Conservation (phyloP, 208 protist species). For the Jaenimonas drosophilae region DNA sequence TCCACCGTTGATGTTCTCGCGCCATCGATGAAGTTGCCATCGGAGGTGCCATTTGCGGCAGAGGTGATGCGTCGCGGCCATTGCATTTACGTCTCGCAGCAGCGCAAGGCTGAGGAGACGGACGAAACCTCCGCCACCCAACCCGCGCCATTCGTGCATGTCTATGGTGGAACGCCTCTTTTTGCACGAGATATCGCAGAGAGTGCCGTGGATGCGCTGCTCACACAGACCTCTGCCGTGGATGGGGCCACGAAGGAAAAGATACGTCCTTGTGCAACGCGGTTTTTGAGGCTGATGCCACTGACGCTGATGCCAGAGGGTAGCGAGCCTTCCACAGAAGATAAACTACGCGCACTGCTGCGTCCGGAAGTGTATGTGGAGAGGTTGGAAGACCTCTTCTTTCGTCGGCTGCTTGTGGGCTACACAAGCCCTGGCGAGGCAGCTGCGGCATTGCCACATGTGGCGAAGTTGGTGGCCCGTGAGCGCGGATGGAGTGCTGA, state of each 20-base stretch:
- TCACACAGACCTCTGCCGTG: constrained; percentile 16
- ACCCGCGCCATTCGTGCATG: constrained; percentile 32
- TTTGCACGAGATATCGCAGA: constrained; percentile 50
- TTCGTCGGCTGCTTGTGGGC: constrained; percentile 46
- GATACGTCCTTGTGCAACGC: too few relatives aligned
- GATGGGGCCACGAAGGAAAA: not conserved
- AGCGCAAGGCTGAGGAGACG: not conserved
- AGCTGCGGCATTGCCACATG: constrained; percentile 6
- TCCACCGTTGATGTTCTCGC: constrained; percentile 50
- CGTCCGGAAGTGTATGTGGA: constrained; percentile 40
- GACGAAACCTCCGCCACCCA: too few relatives aligned
- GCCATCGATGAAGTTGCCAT: constrained; percentile 21
- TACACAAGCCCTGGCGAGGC: constrained; percentile 74
- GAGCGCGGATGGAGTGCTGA: constrained; percentile 25
- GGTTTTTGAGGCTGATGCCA: too few relatives aligned
- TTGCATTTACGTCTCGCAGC: constrained; percentile 24
- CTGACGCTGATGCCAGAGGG: not conserved
- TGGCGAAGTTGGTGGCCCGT: constrained; percentile 17
- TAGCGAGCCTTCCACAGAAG: constrained; percentile 1
- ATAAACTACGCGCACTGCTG: constrained; percentile 9
- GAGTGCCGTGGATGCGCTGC: constrained; percentile 33
- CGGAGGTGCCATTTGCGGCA: constrained; percentile 22
- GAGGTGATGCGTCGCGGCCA: constrained; percentile 40
- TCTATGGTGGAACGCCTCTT: constrained; percentile 54
- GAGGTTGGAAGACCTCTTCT: constrained; percentile 57